Percentiles rank a stretch among this genome's conserved stretches.
Evolutionary conservation across 2,329 filamentous ascomycete species (phyloP).

Genomic region (Monosporascus sp.): DNA sequence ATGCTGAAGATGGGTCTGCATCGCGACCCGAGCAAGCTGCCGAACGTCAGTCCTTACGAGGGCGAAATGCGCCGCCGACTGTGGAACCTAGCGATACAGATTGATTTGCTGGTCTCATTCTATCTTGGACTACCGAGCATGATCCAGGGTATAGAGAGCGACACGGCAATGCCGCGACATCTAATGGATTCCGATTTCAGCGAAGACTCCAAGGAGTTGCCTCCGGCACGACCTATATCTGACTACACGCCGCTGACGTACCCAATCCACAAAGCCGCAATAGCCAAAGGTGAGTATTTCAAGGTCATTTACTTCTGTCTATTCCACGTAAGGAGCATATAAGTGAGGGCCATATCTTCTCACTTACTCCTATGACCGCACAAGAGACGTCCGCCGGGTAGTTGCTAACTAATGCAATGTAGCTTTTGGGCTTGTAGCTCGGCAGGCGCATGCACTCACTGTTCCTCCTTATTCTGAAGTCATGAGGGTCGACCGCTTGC

Average conservation of each 20-base stretch:
- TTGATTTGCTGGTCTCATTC: conserved; percentile 61
- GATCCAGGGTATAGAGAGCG: conserved; percentile 58
- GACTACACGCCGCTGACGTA: conserved; percentile 58
- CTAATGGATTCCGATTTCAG: conserved; percentile 61
- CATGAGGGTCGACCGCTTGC: conserved; percentile 39
- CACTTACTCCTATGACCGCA: too few relatives aligned
- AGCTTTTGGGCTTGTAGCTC: conserved; percentile 44
- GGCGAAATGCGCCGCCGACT: conserved; percentile 49
- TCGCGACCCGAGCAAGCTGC: conserved; percentile 47
- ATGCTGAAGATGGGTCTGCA: conserved; percentile 57
- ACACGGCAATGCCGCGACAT: conserved; percentile 57
- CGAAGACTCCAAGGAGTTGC: conserved; percentile 48
- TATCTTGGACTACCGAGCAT: conserved; percentile 64
- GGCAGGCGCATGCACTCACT: conserved; percentile 43
- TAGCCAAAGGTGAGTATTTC: conserved; percentile 29
- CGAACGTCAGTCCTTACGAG: conserved; percentile 45
- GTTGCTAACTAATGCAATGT: neutral
- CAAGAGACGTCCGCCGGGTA: too few relatives aligned
- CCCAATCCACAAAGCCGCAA: conserved; percentile 43
- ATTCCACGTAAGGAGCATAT: too few relatives aligned
- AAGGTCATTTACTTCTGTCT: neutral
- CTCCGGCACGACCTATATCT: conserved; percentile 48
- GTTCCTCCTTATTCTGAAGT: conserved; percentile 45
- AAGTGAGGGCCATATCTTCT: too few relatives aligned
- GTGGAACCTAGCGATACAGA: conserved; percentile 51